Evolutionary conservation across 164 flowering plant species (phyloP), one percentile per base, ranked within the genome.

Genomic region (Vitis rupestris): DNA sequence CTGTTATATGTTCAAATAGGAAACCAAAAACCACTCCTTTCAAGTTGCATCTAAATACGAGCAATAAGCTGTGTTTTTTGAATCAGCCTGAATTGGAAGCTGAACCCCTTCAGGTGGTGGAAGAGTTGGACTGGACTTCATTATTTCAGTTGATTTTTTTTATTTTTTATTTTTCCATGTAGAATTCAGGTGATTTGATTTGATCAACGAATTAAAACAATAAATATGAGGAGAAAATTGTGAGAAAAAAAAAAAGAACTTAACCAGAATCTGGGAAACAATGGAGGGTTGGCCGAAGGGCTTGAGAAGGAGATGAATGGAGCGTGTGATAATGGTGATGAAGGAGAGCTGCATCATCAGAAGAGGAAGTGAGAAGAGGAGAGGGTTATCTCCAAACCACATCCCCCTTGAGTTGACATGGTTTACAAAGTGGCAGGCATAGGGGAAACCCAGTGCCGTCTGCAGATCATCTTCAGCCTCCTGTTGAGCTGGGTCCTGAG

Each of bases 261-360:
- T 70, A 70, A 81, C 84, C 12, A 83, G 68, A 29, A 79, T 79
- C 59, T 83, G 83, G 3, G 87, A 78, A 27, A 83, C 77, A 17
- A 81, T 71, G 48, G 74, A 48, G 69, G 83, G 80, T 65, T 81
- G 83, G 51, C 83, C 81, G 48, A 77, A 68, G 66, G 79, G 85
- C 64, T 73, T 77, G 74, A 82, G 79, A 23, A 75, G 57, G 48
- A 54, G 8, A 50, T 72, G 47, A 54, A 77, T 52, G 66, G 61
- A 16, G 47, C 79, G 79, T 31, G 81, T 82, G 71, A 73, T 17
- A 10, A 77, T 17, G 67, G 78, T 60, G 52, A 77, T 67, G 62
- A 82, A 79, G 73, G 79, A 72, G 27, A 79, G 65, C 61, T 79
- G 85, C 27, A 77, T 8, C 58, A 82, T 19, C 49, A 82, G 65